Conservation (phyloP, 192 early-diverging fungal genomes). For the Coemansia sp. region DNA sequence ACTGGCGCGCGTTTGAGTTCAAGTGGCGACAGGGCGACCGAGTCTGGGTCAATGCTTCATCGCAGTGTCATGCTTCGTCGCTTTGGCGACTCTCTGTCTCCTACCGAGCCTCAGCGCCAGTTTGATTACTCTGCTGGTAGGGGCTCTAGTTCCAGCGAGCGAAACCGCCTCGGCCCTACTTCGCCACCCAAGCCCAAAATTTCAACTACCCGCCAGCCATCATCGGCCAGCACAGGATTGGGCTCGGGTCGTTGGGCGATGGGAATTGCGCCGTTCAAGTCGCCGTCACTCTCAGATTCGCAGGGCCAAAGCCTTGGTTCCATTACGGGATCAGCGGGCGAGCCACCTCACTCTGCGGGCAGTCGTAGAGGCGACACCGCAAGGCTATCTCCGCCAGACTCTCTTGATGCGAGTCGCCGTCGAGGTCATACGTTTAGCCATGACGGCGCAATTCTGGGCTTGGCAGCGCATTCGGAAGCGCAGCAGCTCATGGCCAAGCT, state of each 20-base stretch:
- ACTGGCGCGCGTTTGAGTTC: slow-evolving; percentile 21
- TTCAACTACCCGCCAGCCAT: slow-evolving; percentile 12
- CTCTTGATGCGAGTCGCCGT: slow-evolving; percentile 8
- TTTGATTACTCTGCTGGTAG: slow-evolving; percentile 3
- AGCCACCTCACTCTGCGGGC: not conserved
- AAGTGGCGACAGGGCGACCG: slow-evolving; percentile 22
- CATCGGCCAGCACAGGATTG: slow-evolving; percentile 30
- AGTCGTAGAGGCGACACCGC: not conserved
- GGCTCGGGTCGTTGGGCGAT: slow-evolving; percentile 30
- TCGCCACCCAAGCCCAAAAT: slow-evolving; percentile 28
- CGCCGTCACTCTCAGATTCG: slow-evolving; percentile 48
- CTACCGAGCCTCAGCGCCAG: slow-evolving; percentile 25
- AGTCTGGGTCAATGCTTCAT: slow-evolving; percentile 35
- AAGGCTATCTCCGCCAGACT: not conserved
- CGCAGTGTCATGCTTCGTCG: slow-evolving; percentile 47
- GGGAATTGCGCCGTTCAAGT: slow-evolving; percentile 53
- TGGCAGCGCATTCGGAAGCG: not conserved
- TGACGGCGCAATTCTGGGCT: not conserved
- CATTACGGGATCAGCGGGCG: slow-evolving; percentile 3
- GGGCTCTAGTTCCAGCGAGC: not conserved
- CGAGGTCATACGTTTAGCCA: slow-evolving; percentile 15
- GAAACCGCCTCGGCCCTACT: not conserved
- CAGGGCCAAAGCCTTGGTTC: slow-evolving; percentile 12
- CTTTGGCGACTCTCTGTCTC: slow-evolving; percentile 43
- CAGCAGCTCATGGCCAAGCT: slow-evolving; percentile 15